Base-by-base conservation (phyloP, 148 eudicot species). In the Silene uniflora region DNA sequence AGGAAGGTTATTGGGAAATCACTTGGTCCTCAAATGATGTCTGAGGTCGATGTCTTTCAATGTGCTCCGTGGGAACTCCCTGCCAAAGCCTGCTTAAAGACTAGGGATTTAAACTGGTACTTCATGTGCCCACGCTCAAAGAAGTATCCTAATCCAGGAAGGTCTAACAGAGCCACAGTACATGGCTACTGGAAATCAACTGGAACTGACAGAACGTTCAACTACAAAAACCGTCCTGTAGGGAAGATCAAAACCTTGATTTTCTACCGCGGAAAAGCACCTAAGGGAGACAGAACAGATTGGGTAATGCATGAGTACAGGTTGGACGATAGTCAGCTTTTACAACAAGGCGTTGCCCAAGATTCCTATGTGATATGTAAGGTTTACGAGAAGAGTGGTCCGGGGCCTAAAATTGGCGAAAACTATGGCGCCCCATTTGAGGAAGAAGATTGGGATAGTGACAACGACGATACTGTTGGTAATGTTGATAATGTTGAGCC, bases 121-220 rank as follows among this genome's bases (percentile, higher is more conserved):
- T 94, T 94, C 78, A 85, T 91, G 70, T 90, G 93, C 68, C 96
- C 98, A 0, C 78, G 83, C 25, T 79, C 79, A 13, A 88, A 77
- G 73, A 90, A 85, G 71, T 88, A 85, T 76, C 85, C 91, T 3
- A 82, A 71, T 77, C 89, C 92, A 19, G 76, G 49, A 39, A 89
- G 91, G 75, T 59, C 73, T 1, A 90, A 84, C n/a, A 86, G 98
- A 58, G 80, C 88, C 47, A 87, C 97, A 42, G 80, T 76, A 62
- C 13, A 10, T 71, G 98, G 98, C 2, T 92, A 58, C 64, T 92
- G 98, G 98, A 95, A 95, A 84, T 78, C 93, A 0, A 95, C 98
- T 0, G 97, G 98, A 22, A 87, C 77, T 46, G 96, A 89, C 49
- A 86, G 92, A 60, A 12, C 62, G n/a, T 78, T 88, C 35, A 1